Percentiles rank a stretch among this genome's conserved stretches.
Conservation (phyloP, 202 grass and related monocot genomes). For the Eragrostis tef region DNA sequence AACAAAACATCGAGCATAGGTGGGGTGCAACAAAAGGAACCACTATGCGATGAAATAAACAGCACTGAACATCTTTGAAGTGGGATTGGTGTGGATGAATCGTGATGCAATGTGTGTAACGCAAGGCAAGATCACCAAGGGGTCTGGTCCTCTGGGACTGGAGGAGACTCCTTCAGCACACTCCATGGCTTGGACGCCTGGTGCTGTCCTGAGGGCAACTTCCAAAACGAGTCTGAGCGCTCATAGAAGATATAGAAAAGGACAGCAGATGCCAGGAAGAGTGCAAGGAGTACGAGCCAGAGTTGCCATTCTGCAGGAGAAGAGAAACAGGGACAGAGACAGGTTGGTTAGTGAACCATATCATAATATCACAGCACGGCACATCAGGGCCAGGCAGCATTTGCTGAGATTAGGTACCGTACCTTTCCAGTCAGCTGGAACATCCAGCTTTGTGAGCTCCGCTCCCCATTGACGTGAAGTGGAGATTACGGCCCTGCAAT, state of each 20-base stretch:
- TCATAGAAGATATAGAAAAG: conserved; percentile 73
- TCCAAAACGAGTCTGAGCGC: conserved; percentile 83
- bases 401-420: conserved; percentile 23
- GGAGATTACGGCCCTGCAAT: conserved; percentile 77
- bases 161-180: conserved; percentile 59
- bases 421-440: conserved; percentile 99
- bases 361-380: not conserved
- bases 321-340: not conserved
- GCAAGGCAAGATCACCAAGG: conserved; percentile 52
- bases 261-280: conserved; percentile 68
- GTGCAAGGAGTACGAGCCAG: conserved; percentile 65
- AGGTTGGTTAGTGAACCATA: conserved; percentile 26
- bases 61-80: not conserved
- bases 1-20: not conserved
- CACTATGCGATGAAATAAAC: conserved; percentile 3
- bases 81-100: not conserved
- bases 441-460: conserved; percentile 78
- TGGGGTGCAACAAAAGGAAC: not conserved
- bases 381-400: not conserved
- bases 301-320: conserved; percentile 83
- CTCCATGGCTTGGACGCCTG: conserved; percentile 61
- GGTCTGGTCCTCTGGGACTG: conserved; percentile 56
- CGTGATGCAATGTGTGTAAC: not conserved
- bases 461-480: conserved; percentile 82
- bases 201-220: conserved; percentile 59